phyloP scores from a whole-genome alignment of 2,329 filamentous ascomycete species.

The Fusarium multiceps region DNA sequence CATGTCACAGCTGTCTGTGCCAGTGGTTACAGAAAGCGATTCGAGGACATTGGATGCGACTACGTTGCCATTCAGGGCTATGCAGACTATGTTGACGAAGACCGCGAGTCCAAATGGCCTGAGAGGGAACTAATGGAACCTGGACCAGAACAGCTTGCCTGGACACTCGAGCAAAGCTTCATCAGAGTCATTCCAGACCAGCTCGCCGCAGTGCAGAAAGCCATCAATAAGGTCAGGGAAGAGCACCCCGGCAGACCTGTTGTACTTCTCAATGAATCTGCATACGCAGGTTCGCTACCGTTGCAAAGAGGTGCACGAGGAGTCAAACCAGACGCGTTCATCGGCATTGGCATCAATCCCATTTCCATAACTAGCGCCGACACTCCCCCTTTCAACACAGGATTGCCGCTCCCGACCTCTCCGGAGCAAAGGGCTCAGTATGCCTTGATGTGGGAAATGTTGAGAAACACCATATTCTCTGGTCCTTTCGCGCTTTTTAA shows the following conservation, averaged over 20 bases:
- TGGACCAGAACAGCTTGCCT: background rate
- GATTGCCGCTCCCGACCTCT: background rate
- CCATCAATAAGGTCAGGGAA: background rate
- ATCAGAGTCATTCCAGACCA: slow-evolving; percentile 7
- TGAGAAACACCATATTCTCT: too few relatives aligned
- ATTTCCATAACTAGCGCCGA: slow-evolving; percentile 3
- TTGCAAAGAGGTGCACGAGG: background rate
- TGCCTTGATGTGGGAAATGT: background rate
- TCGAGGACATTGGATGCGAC: slow-evolving; percentile 1
- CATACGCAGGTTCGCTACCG: background rate
- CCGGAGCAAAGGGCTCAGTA: background rate
- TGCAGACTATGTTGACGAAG: slow-evolving; percentile 10
- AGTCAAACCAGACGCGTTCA: background rate
- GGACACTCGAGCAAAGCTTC: slow-evolving; percentile 8
- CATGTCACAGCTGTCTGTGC: slow-evolving; percentile 3
- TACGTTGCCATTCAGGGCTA: slow-evolving; percentile 11
- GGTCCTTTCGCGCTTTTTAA: background rate
- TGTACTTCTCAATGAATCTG: background rate
- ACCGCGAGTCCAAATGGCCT: slow-evolving; percentile 1
- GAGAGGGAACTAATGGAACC: background rate
- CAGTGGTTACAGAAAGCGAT: background rate
- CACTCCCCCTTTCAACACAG: background rate
- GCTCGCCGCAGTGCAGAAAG: background rate
- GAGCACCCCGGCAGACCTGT: background rate
- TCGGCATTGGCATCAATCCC: slow-evolving; percentile 7